These are phyloP conservation scores for Suillus discolor DNA, from an alignment of 768 basidiomycete genomes.

Conservation along the genomic window DNA sequence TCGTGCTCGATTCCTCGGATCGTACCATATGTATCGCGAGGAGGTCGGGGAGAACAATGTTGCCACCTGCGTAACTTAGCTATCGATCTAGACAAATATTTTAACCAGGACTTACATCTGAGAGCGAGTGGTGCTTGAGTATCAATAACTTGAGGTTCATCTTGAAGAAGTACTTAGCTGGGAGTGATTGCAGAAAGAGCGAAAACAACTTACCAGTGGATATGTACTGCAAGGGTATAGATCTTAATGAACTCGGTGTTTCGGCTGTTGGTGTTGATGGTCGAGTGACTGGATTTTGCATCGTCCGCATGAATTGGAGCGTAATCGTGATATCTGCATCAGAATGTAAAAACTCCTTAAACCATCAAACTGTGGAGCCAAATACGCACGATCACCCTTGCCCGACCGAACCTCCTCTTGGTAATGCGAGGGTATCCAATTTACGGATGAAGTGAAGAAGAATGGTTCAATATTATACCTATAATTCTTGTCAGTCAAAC, in stretches of 20 bases:
- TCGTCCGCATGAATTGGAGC: constrained; percentile 42
- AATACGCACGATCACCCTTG: constrained; percentile 40
- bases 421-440: constrained; percentile 46
- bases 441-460: constrained; percentile 45
- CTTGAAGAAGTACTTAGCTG: constrained; percentile 12
- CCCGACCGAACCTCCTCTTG: constrained; percentile 34
- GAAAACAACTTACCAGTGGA: neutral
- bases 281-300: constrained; percentile 34
- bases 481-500: constrained; percentile 5
- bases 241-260: neutral
- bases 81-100: neutral
- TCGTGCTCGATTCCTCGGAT: constrained; percentile 23
- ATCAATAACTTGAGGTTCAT: constrained; percentile 30
- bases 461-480: constrained; percentile 47
- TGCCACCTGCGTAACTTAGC: constrained; percentile 13
- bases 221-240: too few species aligned
- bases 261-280: constrained; percentile 17
- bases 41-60: constrained; percentile 36
- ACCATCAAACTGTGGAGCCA: constrained; percentile 7
- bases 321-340: constrained; percentile 45
- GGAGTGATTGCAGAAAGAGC: neutral
- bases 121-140: constrained; percentile 36
- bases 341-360: constrained; percentile 4
- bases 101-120: constrained; percentile 14
- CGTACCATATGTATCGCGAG: constrained; percentile 44